These are phyloP conservation scores for Gracilaria domingensis DNA, from an alignment of 23 red algal species.

Conservation along the genomic window DNA sequence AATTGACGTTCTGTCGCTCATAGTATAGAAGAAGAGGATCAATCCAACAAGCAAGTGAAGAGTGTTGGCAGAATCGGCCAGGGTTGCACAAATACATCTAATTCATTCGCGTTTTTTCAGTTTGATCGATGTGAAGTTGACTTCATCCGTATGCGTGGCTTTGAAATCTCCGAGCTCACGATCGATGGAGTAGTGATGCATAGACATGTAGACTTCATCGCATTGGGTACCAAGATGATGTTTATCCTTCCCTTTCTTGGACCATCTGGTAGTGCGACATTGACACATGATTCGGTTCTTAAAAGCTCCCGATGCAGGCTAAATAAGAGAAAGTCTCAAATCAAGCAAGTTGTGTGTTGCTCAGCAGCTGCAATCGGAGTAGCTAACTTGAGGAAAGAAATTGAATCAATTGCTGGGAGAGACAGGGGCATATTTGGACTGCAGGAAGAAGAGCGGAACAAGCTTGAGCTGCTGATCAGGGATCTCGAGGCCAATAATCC, in stretches of 20 bases:
- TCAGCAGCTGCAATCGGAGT: constrained; percentile 12
- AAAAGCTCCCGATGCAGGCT: not conserved
- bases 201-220: not conserved
- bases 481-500: constrained; percentile 32
- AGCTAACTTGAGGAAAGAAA: constrained; percentile 30
- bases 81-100: too few relatives aligned
- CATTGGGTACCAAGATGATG: not conserved
- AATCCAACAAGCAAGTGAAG: too few relatives aligned
- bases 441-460: constrained; percentile 43
- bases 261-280: not conserved
- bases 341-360: not conserved
- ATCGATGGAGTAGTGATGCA: too few relatives aligned
- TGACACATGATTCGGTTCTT: not conserved
- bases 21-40: too few relatives aligned
- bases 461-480: constrained; percentile 16
- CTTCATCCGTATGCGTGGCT: too few relatives aligned
- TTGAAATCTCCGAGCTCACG: too few relatives aligned
- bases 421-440: constrained; percentile 87
- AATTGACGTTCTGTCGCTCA: too few relatives aligned
- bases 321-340: not conserved
- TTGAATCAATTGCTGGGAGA: constrained; percentile 35
- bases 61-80: too few relatives aligned
- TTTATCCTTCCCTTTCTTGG: constrained; percentile 4
- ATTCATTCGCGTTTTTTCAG: too few relatives aligned
- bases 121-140: too few relatives aligned